Evolutionary conservation across 257 asterid genomes (phyloP), one percentile per base, ranked within the genome.

Genomic region (Salvia splendens): DNA sequence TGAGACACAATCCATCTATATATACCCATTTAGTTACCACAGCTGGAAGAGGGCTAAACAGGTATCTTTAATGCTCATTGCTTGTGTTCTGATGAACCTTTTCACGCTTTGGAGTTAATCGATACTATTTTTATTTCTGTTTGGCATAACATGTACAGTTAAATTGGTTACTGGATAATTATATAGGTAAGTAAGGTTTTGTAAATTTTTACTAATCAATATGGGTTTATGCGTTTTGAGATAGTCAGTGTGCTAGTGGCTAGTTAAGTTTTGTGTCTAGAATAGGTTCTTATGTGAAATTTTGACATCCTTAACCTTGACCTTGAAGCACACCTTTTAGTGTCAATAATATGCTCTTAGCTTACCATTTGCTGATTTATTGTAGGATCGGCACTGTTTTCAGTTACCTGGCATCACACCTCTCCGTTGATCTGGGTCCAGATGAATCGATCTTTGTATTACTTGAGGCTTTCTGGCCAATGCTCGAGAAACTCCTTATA

Each of bases 301-400:
- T 20, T 42, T 28, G 10, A 30, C 24, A 20, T 20, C 24, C 24
- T 20, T 20, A 20, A 11, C 70, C 17, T 36, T 64, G 10, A 33
- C 36, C 50, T 64, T 4, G n/a, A 24, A 50, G 8, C 66, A 15
- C 51, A 8, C 33, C 65, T 32, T 28, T 14, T 36, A 15, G 49
- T 65, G 24, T 69, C 35, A 20, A 28, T 70, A 38, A 59, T 28
- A 47, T 47, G 40, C 49, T 63, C 40, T 55, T 71, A 47, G 66
- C 60, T 47, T 65, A 45, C 36, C 67, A 57, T 50, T 55, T 32
- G 61, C 65, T 71, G 68, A 33, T 75, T 69, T 67, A 24, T 78
- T 81, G 82, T 83, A 91, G 97, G 87, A 79, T 88, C 74, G 95
- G 94, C 68, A 89, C 88, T 59, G 81, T 85, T 70, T 86, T 88